Evolutionary conservation across 805 yeast species (phyloP).

Genomic region (Torulaspora maleeae): DNA sequence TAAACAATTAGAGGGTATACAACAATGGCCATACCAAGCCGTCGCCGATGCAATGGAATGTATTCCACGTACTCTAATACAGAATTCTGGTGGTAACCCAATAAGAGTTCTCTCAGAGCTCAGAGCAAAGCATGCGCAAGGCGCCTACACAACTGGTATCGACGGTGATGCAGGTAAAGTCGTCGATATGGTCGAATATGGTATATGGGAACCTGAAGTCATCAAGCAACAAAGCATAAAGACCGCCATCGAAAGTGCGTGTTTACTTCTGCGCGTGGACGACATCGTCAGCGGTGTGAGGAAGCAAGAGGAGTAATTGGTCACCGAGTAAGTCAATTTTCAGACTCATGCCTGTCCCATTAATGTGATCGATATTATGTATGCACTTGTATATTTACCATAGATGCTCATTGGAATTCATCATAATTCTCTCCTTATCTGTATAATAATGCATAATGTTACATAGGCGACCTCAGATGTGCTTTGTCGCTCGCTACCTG

Average conservation of each 20-base stretch:
- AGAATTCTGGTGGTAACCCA: conserved; percentile 97
- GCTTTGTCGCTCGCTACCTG: background rate
- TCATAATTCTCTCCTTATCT: background rate
- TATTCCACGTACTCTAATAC: conserved; percentile 94
- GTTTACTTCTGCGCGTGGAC: conserved; percentile 89
- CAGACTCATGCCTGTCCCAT: background rate
- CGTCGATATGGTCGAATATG: conserved; percentile 92
- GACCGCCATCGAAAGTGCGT: conserved; percentile 97
- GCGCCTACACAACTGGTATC: conserved; percentile 78
- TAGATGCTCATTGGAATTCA: background rate
- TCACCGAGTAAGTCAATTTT: background rate
- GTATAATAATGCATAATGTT: conserved; percentile 8
- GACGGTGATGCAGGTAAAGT: conserved; percentile 94
- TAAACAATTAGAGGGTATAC: conserved; percentile 86
- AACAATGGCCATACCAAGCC: conserved; percentile 98
- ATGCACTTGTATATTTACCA: conserved; percentile 2
- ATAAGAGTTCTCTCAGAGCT: conserved; percentile 82
- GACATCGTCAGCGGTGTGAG: conserved; percentile 97
- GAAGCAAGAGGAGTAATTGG: conserved; percentile 36
- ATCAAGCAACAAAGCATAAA: conserved; percentile 94
- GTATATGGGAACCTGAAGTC: conserved; percentile 99
- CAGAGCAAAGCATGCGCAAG: conserved; percentile 95
- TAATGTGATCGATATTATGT: background rate
- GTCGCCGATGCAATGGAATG: conserved; percentile 99
- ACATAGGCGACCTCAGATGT: background rate